A percentile compares a stretch with the other conserved stretches of the same genome.
These are phyloP conservation scores for Xylaria multiplex DNA, from an alignment of 2,329 filamentous ascomycete species.

Conservation along the genomic window DNA sequence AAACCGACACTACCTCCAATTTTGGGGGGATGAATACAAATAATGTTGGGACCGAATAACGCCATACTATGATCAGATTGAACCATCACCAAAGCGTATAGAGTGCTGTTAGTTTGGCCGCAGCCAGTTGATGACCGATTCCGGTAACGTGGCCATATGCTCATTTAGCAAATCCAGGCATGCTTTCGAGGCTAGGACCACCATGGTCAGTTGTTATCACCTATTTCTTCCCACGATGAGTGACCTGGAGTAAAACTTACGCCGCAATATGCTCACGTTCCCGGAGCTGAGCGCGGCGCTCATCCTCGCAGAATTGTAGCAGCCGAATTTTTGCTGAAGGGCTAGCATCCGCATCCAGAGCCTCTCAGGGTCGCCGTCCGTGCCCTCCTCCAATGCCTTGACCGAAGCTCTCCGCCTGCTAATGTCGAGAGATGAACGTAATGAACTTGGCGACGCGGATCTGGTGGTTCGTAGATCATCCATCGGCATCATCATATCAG, in stretches of 20 bases:
- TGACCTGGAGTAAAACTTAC: slow-evolving; percentile 49
- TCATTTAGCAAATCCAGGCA: slow-evolving; percentile 50
- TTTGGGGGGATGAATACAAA: neutral
- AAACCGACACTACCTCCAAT: slow-evolving; percentile 7
- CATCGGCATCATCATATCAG: slow-evolving; percentile 21
- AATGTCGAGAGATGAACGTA: slow-evolving; percentile 36
- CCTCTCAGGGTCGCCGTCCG: slow-evolving; percentile 53
- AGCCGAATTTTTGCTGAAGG: slow-evolving; percentile 58
- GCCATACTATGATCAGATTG: slow-evolving; percentile 10
- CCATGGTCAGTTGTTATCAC: slow-evolving; percentile 20
- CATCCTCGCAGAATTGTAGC: slow-evolving; percentile 61
- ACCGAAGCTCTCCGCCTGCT: slow-evolving; percentile 45
- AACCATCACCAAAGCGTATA: neutral
- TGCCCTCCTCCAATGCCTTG: slow-evolving; percentile 49
- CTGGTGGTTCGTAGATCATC: slow-evolving; percentile 37
- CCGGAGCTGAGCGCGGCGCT: slow-evolving; percentile 57
- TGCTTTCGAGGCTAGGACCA: slow-evolving; percentile 47
- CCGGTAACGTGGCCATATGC: slow-evolving; percentile 46
- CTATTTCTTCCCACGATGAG: neutral
- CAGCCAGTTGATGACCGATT: slow-evolving; percentile 38
- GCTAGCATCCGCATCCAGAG: slow-evolving; percentile 62
- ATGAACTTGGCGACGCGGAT: slow-evolving; percentile 44
- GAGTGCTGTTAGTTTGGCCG: slow-evolving; percentile 22
- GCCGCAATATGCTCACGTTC: slow-evolving; percentile 55
- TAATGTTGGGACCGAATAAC: slow-evolving; percentile 6